Base-by-base conservation (phyloP, 768 basidiomycete genomes). In the Lepiota venenata region DNA sequence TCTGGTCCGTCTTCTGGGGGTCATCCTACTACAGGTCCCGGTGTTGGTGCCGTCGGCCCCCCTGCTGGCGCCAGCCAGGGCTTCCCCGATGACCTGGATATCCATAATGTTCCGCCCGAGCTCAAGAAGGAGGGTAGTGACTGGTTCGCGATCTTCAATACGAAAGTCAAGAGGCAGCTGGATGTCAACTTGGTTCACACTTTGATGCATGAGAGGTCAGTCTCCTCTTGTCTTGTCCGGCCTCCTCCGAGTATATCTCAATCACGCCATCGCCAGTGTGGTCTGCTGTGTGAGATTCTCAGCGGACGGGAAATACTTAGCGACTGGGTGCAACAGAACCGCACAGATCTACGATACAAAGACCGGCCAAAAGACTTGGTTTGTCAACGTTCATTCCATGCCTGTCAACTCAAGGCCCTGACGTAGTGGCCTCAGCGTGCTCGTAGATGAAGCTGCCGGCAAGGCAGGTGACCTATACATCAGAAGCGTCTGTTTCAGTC, bases 341-440 rank as follows among this genome's bases (percentile, higher is more conserved):
- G 93, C 94, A 16, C 96, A 97, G 68, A 93, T 99, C 55, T 98
- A 91, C 65, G 93, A 98, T 67, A 89, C 88, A 35, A 88, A 90
- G 71, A 90, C 93, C 1, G 96, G 96, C 0, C 66, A 63, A 9
- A 92, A 91, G 71, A 89, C 85, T 16, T 91, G 89, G 94, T 94
- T 62, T 57, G 88, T 64, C 50, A 36, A 7, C 18, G 47, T 27
- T 53, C 15, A 29, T 22, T 53, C 46, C 57, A 2, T 37, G 50
- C 32, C 37, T 48, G 22, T 43, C 27, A 20, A 11, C 25, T 0
- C 36, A 25, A 2, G 14, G 18, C 35, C 18, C 36, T 41, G 27
- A 32, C 38, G 14, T 29, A 10, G 21, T 55, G 32, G 6, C 32
- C 32, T 35, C 61, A 93, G 90, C 60, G 83, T 92, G 1, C 76